A percentile compares a stretch with the other conserved stretches of the same genome.
These are phyloP conservation scores for Fusarium beomiforme DNA, from an alignment of 2,329 filamentous ascomycete species.

Conservation along the genomic window DNA sequence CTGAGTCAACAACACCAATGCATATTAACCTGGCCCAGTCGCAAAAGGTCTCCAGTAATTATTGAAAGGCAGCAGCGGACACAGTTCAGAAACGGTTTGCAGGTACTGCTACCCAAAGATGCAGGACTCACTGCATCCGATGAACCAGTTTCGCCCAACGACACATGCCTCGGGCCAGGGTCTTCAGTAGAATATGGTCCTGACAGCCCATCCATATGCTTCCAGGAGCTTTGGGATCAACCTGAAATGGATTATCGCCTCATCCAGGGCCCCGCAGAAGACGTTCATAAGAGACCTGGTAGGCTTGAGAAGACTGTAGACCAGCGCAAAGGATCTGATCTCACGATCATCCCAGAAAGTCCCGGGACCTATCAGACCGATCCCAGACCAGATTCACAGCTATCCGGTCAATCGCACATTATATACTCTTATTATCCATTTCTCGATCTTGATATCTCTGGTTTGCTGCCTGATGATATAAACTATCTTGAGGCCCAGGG, in stretches of 20 bases:
- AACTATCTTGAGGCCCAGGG: constrained; percentile 22
- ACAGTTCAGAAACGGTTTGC: background rate
- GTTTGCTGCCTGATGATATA: constrained; percentile 6
- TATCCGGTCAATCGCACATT: constrained; percentile 5
- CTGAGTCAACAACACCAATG: accelerated
- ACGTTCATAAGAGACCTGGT: accelerated
- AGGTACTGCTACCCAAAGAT: background rate
- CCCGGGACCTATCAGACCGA: background rate
- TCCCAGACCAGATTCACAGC: background rate
- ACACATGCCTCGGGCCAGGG: background rate
- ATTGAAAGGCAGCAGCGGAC: background rate
- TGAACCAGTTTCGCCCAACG: background rate
- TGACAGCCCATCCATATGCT: background rate
- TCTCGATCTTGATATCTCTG: constrained; percentile 14
- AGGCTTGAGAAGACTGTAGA: background rate
- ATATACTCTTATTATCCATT: constrained; percentile 25
- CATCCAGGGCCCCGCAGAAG: background rate
- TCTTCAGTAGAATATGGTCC: background rate
- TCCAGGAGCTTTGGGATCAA: background rate
- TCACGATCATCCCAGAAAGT: background rate
- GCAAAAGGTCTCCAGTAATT: background rate
- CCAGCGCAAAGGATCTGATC: background rate
- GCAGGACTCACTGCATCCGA: background rate
- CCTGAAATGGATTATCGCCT: background rate
- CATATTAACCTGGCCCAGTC: background rate